Evolutionary conservation across 371 early-diverging fungal genomes (phyloP), one percentile per base, ranked within the genome.

Genomic region (Mycotypha africana): DNA sequence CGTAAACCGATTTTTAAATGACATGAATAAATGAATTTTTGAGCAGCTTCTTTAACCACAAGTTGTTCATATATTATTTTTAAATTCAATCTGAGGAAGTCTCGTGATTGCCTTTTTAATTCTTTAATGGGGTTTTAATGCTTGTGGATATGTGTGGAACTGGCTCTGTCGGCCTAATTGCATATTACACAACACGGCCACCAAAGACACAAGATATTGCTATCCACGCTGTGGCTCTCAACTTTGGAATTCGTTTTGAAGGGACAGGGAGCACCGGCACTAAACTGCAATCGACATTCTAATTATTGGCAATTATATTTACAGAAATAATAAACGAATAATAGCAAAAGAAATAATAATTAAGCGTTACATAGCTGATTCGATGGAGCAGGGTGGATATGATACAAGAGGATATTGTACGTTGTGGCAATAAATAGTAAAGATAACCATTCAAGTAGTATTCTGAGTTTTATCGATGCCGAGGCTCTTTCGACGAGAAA

Each of bases 131-230:
- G 52, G 65, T 42, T 54, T 42, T 45, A 46, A 53, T 46, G 60
- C 60, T 60, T 65, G 60, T 50, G 53, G 51, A 45, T 50, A 35
- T 46, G 58, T 58, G 52, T 46, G 55, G 58, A 38, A 47, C 50
- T 51, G 65, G 43, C 52, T 60, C 61, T 65, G 61, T 65, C 65
- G 65, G 61, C 44, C 54, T 41, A 49, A 57, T 65, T 49, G 49
- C 55, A 49, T 53, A 40, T 39, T 55, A 46, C 50, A 52, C 61
- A 65, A 65, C 65, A 57, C 57, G 36, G 50, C 65, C 61, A 47
- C 57, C 65, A 54, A 49, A 65, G 60, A 65, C 40, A 38, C 17
- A 14, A 38, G 45, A 9, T 39, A 54, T 55, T 49, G 43, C 50
- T 43, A 37, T 62, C 57, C 59, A 62, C 59, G 51, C 59, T 51